phyloP scores from a whole-genome alignment of 202 grass and related monocot genomes.

The Schoenoplectus tabernaemontani region DNA sequence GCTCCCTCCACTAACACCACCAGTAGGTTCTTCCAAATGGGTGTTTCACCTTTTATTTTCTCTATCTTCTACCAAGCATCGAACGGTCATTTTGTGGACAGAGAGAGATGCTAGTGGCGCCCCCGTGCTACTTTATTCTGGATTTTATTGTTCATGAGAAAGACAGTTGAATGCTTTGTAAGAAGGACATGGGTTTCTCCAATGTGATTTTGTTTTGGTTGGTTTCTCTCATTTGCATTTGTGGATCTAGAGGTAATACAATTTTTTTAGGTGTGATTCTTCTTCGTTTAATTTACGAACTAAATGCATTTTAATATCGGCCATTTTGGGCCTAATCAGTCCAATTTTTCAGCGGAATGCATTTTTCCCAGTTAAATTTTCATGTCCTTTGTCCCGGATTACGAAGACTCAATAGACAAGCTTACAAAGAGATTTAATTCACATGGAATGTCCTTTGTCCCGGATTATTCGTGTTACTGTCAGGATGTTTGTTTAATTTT shows the following conservation, averaged over 20 bases:
- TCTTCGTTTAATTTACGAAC: neutral
- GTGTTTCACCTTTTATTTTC: constrained; percentile 7
- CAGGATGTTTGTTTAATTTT: neutral
- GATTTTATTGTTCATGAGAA: constrained; percentile 2
- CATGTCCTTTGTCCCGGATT: neutral
- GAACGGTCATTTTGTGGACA: neutral
- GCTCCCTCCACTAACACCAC: constrained; percentile 21
- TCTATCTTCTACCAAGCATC: neutral
- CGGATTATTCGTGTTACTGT: neutral
- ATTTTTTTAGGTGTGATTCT: constrained; percentile 7
- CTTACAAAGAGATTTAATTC: neutral
- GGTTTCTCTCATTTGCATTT: constrained; percentile 11
- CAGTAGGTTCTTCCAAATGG: constrained; percentile 16
- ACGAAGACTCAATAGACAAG: neutral
- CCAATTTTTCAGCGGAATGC: neutral
- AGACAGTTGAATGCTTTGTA: constrained; percentile 31
- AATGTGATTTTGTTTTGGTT: constrained; percentile 26
- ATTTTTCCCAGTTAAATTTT: neutral
- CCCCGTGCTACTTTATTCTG: neutral
- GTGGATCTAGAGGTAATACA: constrained; percentile 59
- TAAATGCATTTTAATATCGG: neutral
- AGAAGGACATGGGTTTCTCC: constrained; percentile 29
- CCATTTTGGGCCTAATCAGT: neutral
- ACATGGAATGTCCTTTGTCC: neutral
- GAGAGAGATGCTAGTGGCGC: constrained; percentile 6